These are phyloP conservation scores for Pascua sp. DNA, from an alignment of 1,284 basidiomycete genomes.

Conservation along the genomic window DNA sequence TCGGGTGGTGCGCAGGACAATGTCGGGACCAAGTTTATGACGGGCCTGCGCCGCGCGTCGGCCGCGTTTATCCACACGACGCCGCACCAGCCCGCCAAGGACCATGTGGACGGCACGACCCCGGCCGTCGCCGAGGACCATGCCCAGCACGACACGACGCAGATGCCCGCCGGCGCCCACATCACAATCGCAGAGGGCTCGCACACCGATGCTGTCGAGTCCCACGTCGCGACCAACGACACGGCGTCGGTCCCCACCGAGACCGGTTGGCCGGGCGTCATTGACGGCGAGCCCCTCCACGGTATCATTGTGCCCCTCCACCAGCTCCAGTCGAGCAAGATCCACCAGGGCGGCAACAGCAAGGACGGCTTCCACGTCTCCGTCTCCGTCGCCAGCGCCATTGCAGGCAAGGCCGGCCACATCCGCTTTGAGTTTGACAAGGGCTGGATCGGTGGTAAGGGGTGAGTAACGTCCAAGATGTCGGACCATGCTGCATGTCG, in stretches of 20 bases:
- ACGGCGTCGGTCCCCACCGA: slow-evolving; percentile 29
- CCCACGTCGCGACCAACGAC: slow-evolving; percentile 21
- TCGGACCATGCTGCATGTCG: no score
- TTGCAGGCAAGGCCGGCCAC: slow-evolving; percentile 27
- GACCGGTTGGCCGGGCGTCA: slow-evolving; percentile 36
- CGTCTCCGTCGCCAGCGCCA: slow-evolving; percentile 5
- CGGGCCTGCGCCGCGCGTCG: slow-evolving; percentile 15
- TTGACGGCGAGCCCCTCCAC: slow-evolving; percentile 32
- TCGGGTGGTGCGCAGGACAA: slow-evolving; percentile 1
- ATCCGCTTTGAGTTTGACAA: slow-evolving; percentile 46
- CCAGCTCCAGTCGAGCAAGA: slow-evolving; percentile 27
- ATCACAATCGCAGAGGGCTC: background rate
- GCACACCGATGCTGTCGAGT: slow-evolving; percentile 16
- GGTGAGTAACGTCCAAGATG: slow-evolving; percentile 26
- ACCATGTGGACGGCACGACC: no score
- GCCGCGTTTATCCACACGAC: slow-evolving; percentile 1
- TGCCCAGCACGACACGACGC: no score
- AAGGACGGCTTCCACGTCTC: slow-evolving; percentile 5
- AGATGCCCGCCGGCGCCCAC: no score
- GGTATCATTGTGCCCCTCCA: slow-evolving; percentile 29
- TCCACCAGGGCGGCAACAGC: slow-evolving; percentile 1
- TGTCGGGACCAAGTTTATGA: slow-evolving; percentile 30
- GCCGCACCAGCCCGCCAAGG: no score
- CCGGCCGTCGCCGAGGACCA: no score
- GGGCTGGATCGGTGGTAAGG: slow-evolving; percentile 46